Percentiles rank a stretch among this genome's conserved stretches.
Conservation (phyloP, 2,329 filamentous ascomycete species). For the Alternaria conjuncta region DNA sequence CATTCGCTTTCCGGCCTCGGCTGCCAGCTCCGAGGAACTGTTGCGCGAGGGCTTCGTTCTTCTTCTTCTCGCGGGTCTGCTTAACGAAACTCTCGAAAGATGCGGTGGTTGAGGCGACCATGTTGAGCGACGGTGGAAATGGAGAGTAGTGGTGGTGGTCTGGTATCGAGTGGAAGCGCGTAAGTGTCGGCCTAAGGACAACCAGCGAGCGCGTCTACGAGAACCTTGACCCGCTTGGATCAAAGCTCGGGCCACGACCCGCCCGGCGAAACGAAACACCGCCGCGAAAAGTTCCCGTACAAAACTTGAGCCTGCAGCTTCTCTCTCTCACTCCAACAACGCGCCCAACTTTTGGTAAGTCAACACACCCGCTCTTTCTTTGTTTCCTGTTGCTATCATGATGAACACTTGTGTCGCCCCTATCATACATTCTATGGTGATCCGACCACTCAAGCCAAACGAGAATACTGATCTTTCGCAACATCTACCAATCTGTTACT, state of each 20-base stretch:
- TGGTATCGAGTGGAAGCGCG: neutral
- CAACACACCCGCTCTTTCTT: conserved; percentile 3
- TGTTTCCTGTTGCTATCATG: conserved; percentile 24
- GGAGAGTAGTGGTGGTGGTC: neutral
- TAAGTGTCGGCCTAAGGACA: conserved; percentile 3
- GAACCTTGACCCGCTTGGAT: neutral
- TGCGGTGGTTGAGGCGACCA: conserved; percentile 19
- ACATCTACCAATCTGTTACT: conserved; percentile 9
- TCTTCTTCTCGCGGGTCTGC: conserved; percentile 68
- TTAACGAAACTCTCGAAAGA: conserved; percentile 44
- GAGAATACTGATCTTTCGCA: conserved; percentile 43
- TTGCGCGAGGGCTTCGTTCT: conserved; percentile 73
- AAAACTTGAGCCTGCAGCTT: conserved; percentile 24
- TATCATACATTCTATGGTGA: conserved; percentile 50
- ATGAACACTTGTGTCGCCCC: conserved; percentile 50
- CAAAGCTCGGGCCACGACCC: conserved; percentile 11
- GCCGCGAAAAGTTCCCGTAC: conserved; percentile 29
- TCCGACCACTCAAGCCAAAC: conserved; percentile 50
- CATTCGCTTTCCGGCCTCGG: conserved; percentile 60
- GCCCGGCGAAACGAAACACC: conserved; percentile 28
- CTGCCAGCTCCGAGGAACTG: conserved; percentile 71
- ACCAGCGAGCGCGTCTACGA: conserved; percentile 20
- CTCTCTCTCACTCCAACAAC: conserved; percentile 25
- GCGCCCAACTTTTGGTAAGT: conserved; percentile 38
- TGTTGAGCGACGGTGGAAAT: conserved; percentile 20